Percentiles rank a stretch among this genome's conserved stretches.
Conservation (phyloP, 2,329 filamentous ascomycete species). For the Colletotrichum sp. region DNA sequence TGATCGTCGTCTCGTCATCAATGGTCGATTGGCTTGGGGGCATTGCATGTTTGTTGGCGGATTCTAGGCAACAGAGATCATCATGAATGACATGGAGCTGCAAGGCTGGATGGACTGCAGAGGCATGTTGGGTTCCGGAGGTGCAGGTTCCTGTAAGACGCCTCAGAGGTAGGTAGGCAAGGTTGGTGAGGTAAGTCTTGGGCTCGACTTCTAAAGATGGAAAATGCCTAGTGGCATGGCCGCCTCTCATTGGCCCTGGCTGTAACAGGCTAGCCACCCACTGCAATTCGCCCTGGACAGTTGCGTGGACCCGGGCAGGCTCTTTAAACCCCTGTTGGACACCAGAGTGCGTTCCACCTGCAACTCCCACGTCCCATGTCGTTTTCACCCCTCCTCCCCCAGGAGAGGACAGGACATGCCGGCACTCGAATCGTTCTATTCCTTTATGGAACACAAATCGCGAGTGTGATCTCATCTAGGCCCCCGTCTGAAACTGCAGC, state of each 20-base stretch:
- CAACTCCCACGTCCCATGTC: not conserved
- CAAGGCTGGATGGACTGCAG: not conserved
- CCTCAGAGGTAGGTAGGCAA: not conserved
- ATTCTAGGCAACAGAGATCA: not conserved
- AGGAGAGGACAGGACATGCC: slow-evolving; percentile 3
- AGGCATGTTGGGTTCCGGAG: not conserved
- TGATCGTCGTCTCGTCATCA: not conserved
- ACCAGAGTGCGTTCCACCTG: not conserved
- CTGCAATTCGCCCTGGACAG: not conserved
- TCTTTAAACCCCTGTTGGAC: slow-evolving; percentile 1
- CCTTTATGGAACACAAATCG: not conserved
- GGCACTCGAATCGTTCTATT: not conserved
- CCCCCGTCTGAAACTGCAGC: slow-evolving; percentile 5
- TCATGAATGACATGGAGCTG: not conserved
- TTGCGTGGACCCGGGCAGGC: not conserved
- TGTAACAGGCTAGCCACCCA: not conserved
- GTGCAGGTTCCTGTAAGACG: not conserved
- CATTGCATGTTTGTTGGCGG: not conserved
- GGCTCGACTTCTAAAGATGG: slow-evolving; percentile 9
- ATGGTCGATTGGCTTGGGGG: not conserved
- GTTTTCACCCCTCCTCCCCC: not conserved
- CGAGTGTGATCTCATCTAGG: not conserved
- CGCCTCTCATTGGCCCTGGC: not conserved
- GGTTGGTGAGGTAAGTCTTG: not conserved
- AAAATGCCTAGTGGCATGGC: not conserved